phyloP scores from a whole-genome alignment of 306 rosid species.

The Oemleria cerasiformis region DNA sequence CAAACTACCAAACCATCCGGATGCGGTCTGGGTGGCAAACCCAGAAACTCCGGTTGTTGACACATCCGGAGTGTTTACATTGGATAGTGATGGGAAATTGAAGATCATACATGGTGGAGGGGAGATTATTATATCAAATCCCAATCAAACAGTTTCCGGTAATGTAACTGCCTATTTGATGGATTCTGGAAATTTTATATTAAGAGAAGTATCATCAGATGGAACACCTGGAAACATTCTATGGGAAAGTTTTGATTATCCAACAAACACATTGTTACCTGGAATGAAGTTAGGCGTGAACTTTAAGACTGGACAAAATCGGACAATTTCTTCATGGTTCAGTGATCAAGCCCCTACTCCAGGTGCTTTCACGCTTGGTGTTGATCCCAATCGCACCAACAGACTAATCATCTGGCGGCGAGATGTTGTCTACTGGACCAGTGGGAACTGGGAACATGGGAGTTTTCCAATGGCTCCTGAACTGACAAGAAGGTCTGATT shows the following conservation, averaged over 20 bases:
- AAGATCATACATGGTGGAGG: conserved; percentile 25
- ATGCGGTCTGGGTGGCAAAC: conserved; percentile 33
- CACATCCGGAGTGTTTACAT: conserved; percentile 17
- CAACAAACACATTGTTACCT: conserved; percentile 27
- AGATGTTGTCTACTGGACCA: conserved; percentile 5
- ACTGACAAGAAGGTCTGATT: conserved; percentile 8
- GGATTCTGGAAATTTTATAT: conserved; percentile 19
- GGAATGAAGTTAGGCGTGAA: conserved; percentile 30
- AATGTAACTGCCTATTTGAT: conserved; percentile 22
- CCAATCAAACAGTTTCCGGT: conserved; percentile 10
- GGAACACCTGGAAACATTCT: conserved; percentile 2
- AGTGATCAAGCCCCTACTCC: conserved; percentile 11
- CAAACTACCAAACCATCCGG: conserved; percentile 26
- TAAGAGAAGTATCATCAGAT: conserved; percentile 2
- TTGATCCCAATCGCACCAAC: conserved; percentile 10
- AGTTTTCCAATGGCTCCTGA: conserved; percentile 19
- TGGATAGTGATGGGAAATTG: conserved; percentile 24
- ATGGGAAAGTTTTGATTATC: conserved; percentile 29
- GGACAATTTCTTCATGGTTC: conserved; percentile 22
- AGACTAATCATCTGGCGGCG: conserved; percentile 21
- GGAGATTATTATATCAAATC: conserved; percentile 12
- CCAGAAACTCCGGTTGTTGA: conserved; percentile 19
- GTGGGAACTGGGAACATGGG: conserved; percentile 26
- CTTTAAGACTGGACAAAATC: not conserved
- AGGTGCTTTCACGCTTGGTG: conserved; percentile 17